Conservation (phyloP, 208 protist genomes). For the Strigomonas culicis region DNA sequence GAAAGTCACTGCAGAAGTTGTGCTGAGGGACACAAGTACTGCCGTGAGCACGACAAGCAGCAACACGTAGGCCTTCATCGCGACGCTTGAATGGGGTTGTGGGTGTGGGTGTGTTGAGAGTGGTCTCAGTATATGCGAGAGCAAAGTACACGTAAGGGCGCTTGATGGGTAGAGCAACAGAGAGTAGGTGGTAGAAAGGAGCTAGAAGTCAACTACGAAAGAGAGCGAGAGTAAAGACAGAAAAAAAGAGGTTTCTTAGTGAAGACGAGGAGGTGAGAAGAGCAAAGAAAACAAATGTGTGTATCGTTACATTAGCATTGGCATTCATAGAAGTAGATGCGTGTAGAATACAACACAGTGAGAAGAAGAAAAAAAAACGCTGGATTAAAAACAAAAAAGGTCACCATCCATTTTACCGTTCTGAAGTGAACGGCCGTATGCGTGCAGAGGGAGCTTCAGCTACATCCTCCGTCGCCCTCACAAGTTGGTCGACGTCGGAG, state of each 20-base stretch:
- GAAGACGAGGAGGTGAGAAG: too few relatives aligned
- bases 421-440: too few relatives aligned
- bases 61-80: background rate
- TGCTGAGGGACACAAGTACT: background rate
- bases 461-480: background rate
- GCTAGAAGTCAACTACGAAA: background rate
- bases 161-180: background rate
- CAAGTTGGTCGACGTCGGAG: conserved; percentile 24
- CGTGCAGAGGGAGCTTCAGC: background rate
- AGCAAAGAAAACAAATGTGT: background rate
- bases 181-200: background rate
- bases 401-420: too few relatives aligned
- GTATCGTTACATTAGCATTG: background rate
- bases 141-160: background rate
- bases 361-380: background rate
- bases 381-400: background rate
- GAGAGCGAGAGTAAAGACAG: too few relatives aligned
- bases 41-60: background rate
- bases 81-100: too few relatives aligned
- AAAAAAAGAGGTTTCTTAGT: too few relatives aligned
- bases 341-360: background rate
- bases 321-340: too few relatives aligned
- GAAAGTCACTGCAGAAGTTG: conserved; percentile 16
- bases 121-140: too few relatives aligned
- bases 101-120: too few relatives aligned